Conservation (phyloP, 768 basidiomycete genomes). For the Naganishia onofrii region DNA sequence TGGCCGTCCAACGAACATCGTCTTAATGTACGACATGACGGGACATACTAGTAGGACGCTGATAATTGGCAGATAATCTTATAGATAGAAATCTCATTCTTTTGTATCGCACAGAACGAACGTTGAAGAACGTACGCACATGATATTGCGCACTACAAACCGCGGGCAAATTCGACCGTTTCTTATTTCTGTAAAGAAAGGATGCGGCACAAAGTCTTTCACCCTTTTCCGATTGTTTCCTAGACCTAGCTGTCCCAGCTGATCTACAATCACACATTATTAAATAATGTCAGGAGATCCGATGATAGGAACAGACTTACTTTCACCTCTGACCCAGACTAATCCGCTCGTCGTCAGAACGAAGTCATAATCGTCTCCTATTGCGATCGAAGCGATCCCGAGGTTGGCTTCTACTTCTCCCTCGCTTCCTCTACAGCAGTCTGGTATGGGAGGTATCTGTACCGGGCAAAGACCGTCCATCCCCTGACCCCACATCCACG, state of each 20-base stretch:
- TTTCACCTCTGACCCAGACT: conserved; percentile 19
- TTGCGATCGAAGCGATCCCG: neutral
- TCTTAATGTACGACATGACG: neutral
- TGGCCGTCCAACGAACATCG: neutral
- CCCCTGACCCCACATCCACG: conserved; percentile 29
- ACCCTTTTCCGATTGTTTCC: neutral
- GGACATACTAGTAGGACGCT: neutral
- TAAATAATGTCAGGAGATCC: neutral
- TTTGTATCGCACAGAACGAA: conserved; percentile 1
- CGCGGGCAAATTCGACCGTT: neutral
- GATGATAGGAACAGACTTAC: neutral
- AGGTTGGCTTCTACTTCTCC: neutral
- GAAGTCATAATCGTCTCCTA: conserved; percentile 27
- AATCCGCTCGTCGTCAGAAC: neutral
- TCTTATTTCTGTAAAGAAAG: conserved; percentile 5
- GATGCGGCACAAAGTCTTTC: conserved; percentile 5
- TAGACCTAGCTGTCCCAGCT: conserved; percentile 18
- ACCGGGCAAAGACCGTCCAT: conserved; percentile 20
- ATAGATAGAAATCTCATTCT: neutral
- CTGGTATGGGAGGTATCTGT: neutral
- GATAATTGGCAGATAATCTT: neutral
- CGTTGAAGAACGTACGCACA: conserved; percentile 15
- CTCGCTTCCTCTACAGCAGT: neutral
- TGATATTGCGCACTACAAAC: conserved; percentile 1
- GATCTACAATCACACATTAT: neutral